Evolutionary conservation across 192 early-diverging fungal genomes (phyloP), one percentile per base, ranked within the genome.

Genomic region (Hyaloraphidium curvatum): DNA sequence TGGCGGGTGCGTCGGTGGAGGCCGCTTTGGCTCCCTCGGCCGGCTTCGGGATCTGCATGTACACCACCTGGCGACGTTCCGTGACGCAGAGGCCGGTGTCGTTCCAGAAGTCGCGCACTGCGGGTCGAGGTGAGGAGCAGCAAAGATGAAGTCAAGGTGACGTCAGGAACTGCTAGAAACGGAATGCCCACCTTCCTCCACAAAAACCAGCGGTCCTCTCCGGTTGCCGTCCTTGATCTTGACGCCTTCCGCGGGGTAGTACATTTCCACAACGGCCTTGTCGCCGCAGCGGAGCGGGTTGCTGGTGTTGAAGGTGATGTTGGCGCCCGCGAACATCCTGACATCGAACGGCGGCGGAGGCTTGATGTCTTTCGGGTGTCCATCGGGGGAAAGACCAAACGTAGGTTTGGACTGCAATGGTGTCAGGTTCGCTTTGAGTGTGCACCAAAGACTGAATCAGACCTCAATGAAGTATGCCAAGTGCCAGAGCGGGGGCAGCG

Each of bases 301-400:
- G 43, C 19, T 19, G 7, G 23, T 48, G 25, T 48, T 25, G 43
- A 48, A 48, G 14, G 14, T 48, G 14, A 48, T 14, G 17, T 14
- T 48, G 43, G 43, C 43, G 43, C 25, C 25, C 4, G 43, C 43
- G 43, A 48, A 48, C 43, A 48, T 48, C 17, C 43, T 14, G 7
- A 22, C 43, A 25, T 14, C 5, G 43, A 48, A 48, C 5, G 43
- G 25, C 7, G 43, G 43, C 9, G 43, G 43, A n/a, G n/a, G n/a
- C 25, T 48, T 48, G 43, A 48, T 48, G 43, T 48, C 43, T 4
- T 4, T 7, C 17, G 11, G 11, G 43, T 48, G 43, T 7, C 43
- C 43, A 19, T 48, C 43, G 43, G n/a, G n/a, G n/a, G n/a, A n/a
- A n/a, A n/a, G n/a, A n/a, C n/a, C n/a, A n/a, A n/a, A n/a, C n/a